Evolutionary conservation across 306 rosid species (phyloP).

Genomic region (Coriaria nepalensis): DNA sequence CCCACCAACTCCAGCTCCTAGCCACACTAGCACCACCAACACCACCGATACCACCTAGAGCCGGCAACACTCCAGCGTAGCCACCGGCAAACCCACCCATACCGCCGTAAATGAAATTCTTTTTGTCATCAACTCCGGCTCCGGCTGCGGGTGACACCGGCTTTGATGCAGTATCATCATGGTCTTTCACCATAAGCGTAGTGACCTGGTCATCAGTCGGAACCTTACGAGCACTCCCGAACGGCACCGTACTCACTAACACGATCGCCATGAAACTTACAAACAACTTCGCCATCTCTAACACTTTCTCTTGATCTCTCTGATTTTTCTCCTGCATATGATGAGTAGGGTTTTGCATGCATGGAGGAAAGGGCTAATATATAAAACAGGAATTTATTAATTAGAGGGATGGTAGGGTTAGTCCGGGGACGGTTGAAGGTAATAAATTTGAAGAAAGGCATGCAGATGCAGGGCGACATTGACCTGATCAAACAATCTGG

Average conservation of each 20-base stretch:
- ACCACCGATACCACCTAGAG: constrained; percentile 21
- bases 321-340: background rate
- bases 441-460: constrained; percentile 22
- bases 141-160: constrained; percentile 13
- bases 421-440: constrained; percentile 48
- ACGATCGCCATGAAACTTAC: constrained; percentile 12
- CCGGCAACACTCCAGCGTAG: constrained; percentile 22
- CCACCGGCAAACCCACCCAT: constrained; percentile 50
- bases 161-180: constrained; percentile 26
- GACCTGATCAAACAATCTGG: constrained; percentile 19
- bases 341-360: constrained; percentile 11
- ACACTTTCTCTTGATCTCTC: background rate
- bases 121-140: constrained; percentile 28
- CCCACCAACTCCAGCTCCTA: constrained; percentile 13
- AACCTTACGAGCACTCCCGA: constrained; percentile 40
- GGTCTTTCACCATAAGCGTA: constrained; percentile 2
- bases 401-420: constrained; percentile 12
- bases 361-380: constrained; percentile 6
- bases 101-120: constrained; percentile 40
- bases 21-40: constrained; percentile 14
- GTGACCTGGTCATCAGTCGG: constrained; percentile 15
- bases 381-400: background rate
- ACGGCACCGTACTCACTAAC: constrained; percentile 18
- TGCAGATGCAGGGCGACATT: constrained; percentile 2
- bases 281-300: constrained; percentile 21